Conservation (phyloP, 2,329 filamentous ascomycete species). For the Aspergillus fructus region DNA sequence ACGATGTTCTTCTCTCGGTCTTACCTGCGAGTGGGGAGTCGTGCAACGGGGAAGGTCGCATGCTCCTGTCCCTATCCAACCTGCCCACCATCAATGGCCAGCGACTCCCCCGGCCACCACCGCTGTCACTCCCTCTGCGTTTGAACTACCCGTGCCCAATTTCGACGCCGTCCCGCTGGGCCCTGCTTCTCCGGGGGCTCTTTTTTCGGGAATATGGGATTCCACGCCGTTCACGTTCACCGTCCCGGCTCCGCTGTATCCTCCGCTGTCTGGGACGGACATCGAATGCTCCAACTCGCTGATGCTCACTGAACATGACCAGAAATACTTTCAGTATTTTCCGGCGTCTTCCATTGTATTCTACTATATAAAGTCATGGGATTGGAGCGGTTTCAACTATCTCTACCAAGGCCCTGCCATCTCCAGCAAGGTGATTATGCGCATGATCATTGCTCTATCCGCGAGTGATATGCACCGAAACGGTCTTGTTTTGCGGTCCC, state of each 20-base stretch:
- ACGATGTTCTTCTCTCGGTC: slow-evolving; percentile 30
- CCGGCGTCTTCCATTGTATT: slow-evolving; percentile 7
- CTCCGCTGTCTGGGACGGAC: slow-evolving; percentile 20
- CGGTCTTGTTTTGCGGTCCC: slow-evolving; percentile 25
- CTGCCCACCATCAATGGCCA: slow-evolving; percentile 17
- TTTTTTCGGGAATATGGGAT: slow-evolving; percentile 13
- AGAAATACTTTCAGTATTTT: slow-evolving; percentile 10
- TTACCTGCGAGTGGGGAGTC: slow-evolving; percentile 36
- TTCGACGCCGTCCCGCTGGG: slow-evolving; percentile 3
- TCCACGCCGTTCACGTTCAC: slow-evolving; percentile 17
- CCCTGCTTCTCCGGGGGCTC: slow-evolving; percentile 14
- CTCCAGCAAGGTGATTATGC: slow-evolving; percentile 39
- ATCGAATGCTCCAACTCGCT: slow-evolving; percentile 35
- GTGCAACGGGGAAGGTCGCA: slow-evolving; percentile 26
- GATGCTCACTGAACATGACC: slow-evolving; percentile 23
- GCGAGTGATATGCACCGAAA: slow-evolving; percentile 39
- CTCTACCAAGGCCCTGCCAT: slow-evolving; percentile 36
- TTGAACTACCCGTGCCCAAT: slow-evolving; percentile 6
- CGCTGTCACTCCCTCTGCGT: neutral
- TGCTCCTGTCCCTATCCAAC: slow-evolving; percentile 27
- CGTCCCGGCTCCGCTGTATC: slow-evolving; percentile 25
- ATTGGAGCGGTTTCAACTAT: slow-evolving; percentile 39
- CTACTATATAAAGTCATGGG: slow-evolving; percentile 36
- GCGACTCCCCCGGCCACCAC: slow-evolving; percentile 10
- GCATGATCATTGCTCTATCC: slow-evolving; percentile 40